Evolutionary conservation across 2,329 filamentous ascomycete genomes (phyloP), one percentile per base, ranked within the genome.

Genomic region (Phialophora verrucosa): DNA sequence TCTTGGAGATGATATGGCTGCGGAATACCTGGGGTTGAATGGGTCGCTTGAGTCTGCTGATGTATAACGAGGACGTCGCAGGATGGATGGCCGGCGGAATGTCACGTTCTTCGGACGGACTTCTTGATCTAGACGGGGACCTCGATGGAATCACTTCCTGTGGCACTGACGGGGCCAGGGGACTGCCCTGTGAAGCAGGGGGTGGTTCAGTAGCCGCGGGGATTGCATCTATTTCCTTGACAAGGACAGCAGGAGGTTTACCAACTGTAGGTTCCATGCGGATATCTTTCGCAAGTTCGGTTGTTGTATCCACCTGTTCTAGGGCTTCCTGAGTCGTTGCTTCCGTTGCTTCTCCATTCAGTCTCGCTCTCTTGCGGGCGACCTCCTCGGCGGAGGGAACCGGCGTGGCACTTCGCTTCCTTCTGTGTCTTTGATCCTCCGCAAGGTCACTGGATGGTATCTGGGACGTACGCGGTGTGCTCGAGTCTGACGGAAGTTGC

Each of bases 31-130:
- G 80, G 0, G 88, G 85, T 66, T 92, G 90, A 25, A 98, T 83
- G 10, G 95, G 93, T 55, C 94, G 89, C 87, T 96, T 93, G 62
- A 98, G 87, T 74, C 97, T 90, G 76, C 90, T 89, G 72, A 98
- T 95, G 79, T 97, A 98, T 55, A 98, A 82, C 17, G 91, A 90
- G 35, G 87, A 80, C 2, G 93, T 94, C 4, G 90, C 88, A 25
- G 87, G 85, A 76, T 95, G 91, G 42, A 89, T 78, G 0, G 91
- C 84, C 6, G 89, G 88, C 29, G 79, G 75, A 17, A 84, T 78
- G 23, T 73, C 50, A 79, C 76, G 17, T 73, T 76, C 67, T 81
- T 80, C 54, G 73, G 74, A 70, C 75, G 75, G 4, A 67, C 70
- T 25, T 73, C 62, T 51, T 74, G 75, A 56, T 60, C 62, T 57